Base-by-base conservation (phyloP, 768 basidiomycete species). In the Amanita rubescens region DNA sequence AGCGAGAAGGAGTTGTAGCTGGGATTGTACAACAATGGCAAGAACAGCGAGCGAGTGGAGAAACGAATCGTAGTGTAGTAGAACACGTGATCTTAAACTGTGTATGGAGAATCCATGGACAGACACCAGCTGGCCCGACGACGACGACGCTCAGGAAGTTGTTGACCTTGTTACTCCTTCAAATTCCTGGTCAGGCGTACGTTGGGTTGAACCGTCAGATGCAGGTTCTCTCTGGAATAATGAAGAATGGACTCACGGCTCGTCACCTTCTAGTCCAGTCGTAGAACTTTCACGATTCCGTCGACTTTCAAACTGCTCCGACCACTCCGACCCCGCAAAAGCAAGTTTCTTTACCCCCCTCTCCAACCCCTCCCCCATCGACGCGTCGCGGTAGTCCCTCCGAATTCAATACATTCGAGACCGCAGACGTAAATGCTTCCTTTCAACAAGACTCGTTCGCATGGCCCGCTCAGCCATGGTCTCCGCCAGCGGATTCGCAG, bases 21-120 rank as follows among this genome's bases (percentile, higher is more conserved):
- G 61, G 61, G 22, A 68, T 71, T 59, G 71, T 66, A 30, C 53
- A 60, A 10, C 65, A 67, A 30, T 73, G 73, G 61, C 62, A 64
- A 59, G 60, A 67, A 49, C 63, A 71, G 63, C 65, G 74, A 44
- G 57, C 61, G 51, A 62, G 61, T 37, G 69, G 67, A 34, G 65
- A 69, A n/a, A 54, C 47, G 24, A 14, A 65, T 68, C 27, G 58
- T n/a, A 4, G 5, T 52, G 9, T 3, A 38, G 35, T 25, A 38
- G 17, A 51, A 27, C 44, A 53, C 52, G 52, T 53, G 52, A 38
- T 22, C 24, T 19, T 25, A 10, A 11, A 41, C n/a, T 32, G 19
- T 35, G 38, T 27, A 88, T 88, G 85, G 85, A 88, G 59, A 82
- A 90, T 67, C 82, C 85, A 45, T 90, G 86, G 82, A 79, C 80